Percentiles rank a stretch among this genome's conserved stretches.
Evolutionary conservation across 1,139 yeast genomes (phyloP).

Genomic region (Blastobotrys proliferans): DNA sequence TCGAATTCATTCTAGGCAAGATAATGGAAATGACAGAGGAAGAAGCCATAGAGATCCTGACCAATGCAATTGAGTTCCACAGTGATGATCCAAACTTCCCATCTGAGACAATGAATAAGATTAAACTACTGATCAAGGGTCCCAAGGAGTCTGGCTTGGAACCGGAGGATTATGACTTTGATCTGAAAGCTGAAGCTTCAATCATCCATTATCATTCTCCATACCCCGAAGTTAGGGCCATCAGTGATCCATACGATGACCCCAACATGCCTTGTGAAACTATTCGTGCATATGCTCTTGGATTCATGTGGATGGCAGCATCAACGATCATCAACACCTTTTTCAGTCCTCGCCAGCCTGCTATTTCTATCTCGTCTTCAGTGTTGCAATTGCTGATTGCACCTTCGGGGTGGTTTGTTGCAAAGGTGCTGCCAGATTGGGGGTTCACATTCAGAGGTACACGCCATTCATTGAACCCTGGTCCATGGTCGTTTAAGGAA

Average conservation of each 20-base stretch:
- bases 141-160: constrained; percentile 15
- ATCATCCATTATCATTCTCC: constrained; percentile 52
- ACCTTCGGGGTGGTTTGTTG: constrained; percentile 36
- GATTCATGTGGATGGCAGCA: constrained; percentile 49
- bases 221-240: constrained; percentile 58
- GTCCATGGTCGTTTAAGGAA: constrained; percentile 65
- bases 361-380: constrained; percentile 42
- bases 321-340: constrained; percentile 55
- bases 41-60: constrained; percentile 43
- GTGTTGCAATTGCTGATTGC: constrained; percentile 55
- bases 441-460: constrained; percentile 39
- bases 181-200: constrained; percentile 29
- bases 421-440: constrained; percentile 43
- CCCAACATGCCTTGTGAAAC: constrained; percentile 44
- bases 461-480: constrained; percentile 47
- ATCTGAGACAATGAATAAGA: constrained; percentile 33
- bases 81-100: constrained; percentile 50
- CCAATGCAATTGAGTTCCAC: constrained; percentile 40
- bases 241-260: constrained; percentile 41
- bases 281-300: constrained; percentile 50
- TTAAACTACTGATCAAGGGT: constrained; percentile 28
- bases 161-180: not conserved
- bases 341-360: constrained; percentile 51
- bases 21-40: constrained; percentile 38
- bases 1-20: constrained; percentile 39